Evolutionary conservation across 352 stramenopile genomes (phyloP).

Genomic region (Pythium dissimile): DNA sequence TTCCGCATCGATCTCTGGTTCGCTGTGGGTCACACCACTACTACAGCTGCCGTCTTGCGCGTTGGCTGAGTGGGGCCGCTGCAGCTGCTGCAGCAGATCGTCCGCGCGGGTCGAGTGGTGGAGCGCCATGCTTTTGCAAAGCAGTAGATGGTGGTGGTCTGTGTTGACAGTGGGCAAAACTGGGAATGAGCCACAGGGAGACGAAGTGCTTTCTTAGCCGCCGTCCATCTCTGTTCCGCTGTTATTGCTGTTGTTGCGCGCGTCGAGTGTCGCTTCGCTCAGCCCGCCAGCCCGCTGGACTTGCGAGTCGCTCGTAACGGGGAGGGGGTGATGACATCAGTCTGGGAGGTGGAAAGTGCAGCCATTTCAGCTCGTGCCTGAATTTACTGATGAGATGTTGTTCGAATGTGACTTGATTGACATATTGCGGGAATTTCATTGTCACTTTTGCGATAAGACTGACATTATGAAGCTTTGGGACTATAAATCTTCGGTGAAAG

Average conservation of each 20-base stretch:
- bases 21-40: conserved; percentile 18
- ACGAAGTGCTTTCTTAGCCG: background rate
- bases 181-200: background rate
- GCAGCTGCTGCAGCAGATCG: conserved; percentile 20
- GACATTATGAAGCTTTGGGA: background rate
- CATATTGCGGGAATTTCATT: background rate
- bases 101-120: conserved; percentile 23
- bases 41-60: background rate
- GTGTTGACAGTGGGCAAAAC: background rate
- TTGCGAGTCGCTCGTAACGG: background rate
- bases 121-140: background rate
- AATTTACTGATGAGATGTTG: background rate
- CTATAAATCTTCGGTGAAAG: background rate
- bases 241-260: too few relatives aligned
- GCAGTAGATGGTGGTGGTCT: too few relatives aligned
- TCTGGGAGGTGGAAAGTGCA: background rate
- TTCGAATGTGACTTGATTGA: background rate
- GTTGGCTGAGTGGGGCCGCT: background rate
- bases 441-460: background rate
- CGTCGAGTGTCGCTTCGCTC: background rate
- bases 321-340: background rate
- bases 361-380: background rate
- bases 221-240: background rate
- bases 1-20: conserved; percentile 37
- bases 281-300: background rate